Evolutionary conservation across 257 asterid species (phyloP).

Genomic region (Scutellaria barbata): DNA sequence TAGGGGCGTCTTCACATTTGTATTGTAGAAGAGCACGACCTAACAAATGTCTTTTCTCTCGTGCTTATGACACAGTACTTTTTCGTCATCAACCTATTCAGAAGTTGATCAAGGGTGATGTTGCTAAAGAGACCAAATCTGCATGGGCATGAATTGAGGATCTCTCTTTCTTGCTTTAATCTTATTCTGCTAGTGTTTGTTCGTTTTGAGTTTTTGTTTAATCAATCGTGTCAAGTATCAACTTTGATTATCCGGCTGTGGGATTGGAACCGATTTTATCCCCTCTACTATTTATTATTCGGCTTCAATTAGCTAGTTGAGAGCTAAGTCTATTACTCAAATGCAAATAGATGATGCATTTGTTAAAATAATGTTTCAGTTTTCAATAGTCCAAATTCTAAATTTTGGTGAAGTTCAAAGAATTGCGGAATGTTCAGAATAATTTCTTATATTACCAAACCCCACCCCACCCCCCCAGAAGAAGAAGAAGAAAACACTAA

Average conservation of each 20-base stretch:
- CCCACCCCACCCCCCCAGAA: too few species aligned
- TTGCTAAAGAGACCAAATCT: constrained; percentile 54
- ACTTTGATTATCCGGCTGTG: background rate
- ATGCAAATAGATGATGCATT: too few species aligned
- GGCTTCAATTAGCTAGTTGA: background rate
- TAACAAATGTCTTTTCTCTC: constrained; percentile 1
- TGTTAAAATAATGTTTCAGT: too few species aligned
- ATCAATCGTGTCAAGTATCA: background rate
- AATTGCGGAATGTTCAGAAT: too few species aligned
- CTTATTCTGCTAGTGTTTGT: background rate
- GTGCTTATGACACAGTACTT: constrained; percentile 67
- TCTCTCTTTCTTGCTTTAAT: background rate
- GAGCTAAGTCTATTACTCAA: background rate
- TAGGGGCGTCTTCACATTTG: background rate
- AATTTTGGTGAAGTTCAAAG: too few species aligned
- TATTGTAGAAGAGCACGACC: background rate
- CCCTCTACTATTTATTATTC: background rate
- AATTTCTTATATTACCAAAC: too few species aligned
- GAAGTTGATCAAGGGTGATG: constrained; percentile 64
- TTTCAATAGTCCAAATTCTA: too few species aligned
- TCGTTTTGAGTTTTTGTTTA: background rate
- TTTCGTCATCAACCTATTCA: constrained; percentile 66
- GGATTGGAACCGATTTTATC: constrained; percentile 16
- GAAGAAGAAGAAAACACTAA: too few species aligned
- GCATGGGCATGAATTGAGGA: constrained; percentile 55